Evolutionary conservation across 2,329 filamentous ascomycete genomes (phyloP).

Genomic region (Colletotrichum costaricense): DNA sequence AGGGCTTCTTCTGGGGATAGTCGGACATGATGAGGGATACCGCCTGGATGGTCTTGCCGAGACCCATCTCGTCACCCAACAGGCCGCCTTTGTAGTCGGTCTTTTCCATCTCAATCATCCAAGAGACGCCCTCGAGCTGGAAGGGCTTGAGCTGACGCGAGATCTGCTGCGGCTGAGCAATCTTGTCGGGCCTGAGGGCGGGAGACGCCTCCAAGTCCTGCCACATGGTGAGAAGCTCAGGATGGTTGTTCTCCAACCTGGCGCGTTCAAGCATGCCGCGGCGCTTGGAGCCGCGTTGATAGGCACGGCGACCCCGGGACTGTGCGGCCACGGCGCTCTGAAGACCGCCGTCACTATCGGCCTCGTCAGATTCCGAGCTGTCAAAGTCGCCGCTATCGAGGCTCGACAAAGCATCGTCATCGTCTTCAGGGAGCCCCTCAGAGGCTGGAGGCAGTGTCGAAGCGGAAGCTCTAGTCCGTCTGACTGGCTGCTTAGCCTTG

Average conservation of each 20-base stretch:
- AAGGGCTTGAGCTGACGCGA: constrained; percentile 90
- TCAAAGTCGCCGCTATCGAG: neutral
- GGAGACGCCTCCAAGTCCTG: constrained; percentile 75
- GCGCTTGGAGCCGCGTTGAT: constrained; percentile 39
- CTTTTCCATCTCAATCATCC: constrained; percentile 93
- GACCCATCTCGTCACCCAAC: constrained; percentile 97
- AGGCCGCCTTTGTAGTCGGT: constrained; percentile 88
- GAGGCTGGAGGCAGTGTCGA: neutral
- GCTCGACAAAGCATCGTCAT: constrained; percentile 17
- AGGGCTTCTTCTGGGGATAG: constrained; percentile 82
- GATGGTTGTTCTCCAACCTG: constrained; percentile 81
- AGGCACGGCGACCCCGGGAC: constrained; percentile 48
- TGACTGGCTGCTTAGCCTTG: constrained; percentile 3
- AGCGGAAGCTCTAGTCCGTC: constrained; percentile 5
- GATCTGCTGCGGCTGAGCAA: constrained; percentile 80
- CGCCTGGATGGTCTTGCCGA: constrained; percentile 98
- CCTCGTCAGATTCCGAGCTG: neutral
- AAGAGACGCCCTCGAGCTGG: constrained; percentile 91
- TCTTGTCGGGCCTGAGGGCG: constrained; percentile 70
- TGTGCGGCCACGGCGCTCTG: constrained; percentile 33
- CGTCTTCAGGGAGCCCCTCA: neutral
- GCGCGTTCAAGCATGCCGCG: constrained; percentile 62
- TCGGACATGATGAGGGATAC: constrained; percentile 99
- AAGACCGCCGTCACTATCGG: neutral
- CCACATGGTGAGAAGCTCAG: constrained; percentile 88